A percentile compares a stretch with the other conserved stretches of the same genome.
phyloP scores from a whole-genome alignment of 1,284 basidiomycete genomes.

The Trichosporon faecale region DNA sequence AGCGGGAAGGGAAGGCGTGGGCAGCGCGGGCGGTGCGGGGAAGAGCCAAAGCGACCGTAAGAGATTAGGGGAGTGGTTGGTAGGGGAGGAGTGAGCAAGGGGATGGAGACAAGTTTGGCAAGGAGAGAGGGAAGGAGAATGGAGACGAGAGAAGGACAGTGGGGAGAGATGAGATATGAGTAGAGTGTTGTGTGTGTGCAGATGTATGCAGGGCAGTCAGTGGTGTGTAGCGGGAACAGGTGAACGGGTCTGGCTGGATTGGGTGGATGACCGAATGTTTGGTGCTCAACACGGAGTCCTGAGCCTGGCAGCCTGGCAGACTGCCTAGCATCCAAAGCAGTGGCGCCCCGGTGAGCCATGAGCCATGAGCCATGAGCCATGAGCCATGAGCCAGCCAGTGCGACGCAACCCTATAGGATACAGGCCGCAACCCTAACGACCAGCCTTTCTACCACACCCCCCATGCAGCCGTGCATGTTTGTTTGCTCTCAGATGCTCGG shows the following conservation, averaged over 20 bases:
- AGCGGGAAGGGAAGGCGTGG: neutral
- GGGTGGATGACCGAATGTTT: conserved; percentile 2
- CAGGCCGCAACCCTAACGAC: neutral
- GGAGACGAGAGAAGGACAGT: too few species aligned
- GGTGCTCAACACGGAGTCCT: neutral
- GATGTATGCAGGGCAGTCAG: neutral
- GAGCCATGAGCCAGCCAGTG: too few species aligned
- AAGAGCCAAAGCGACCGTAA: neutral
- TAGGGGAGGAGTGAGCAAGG: neutral
- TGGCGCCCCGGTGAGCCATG: conserved; percentile 2
- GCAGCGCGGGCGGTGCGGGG: neutral
- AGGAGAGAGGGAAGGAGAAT: too few species aligned
- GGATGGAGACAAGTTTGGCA: neutral
- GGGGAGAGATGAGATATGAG: neutral
- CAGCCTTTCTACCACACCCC: neutral
- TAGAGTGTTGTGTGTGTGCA: neutral
- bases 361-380: too few species aligned
- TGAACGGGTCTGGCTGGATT: neutral
- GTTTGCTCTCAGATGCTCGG: neutral
- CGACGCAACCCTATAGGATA: conserved; percentile 1
- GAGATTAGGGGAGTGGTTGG: neutral
- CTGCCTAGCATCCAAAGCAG: neutral
- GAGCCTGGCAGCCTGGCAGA: neutral
- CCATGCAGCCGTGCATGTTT: neutral
- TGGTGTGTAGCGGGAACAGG: neutral